Evolutionary conservation across 257 asterid genomes (phyloP).

Genomic region (Plectranthus barbatus): DNA sequence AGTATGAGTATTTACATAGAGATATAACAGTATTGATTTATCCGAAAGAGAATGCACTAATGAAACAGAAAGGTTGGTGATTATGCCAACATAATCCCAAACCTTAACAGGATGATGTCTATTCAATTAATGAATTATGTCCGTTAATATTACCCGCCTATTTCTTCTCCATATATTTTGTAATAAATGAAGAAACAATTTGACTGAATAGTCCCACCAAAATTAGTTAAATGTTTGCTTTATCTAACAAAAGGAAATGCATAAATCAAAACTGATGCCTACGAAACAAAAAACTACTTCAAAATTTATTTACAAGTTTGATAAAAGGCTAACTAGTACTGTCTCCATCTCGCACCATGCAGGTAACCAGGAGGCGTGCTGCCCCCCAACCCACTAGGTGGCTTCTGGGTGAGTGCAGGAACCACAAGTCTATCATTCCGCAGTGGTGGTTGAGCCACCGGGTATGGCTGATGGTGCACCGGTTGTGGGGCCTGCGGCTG

Average conservation of each 20-base stretch:
- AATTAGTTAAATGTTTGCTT: too few relatives aligned
- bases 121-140: too few relatives aligned
- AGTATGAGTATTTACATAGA: too few relatives aligned
- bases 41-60: too few relatives aligned
- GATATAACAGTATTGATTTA: too few relatives aligned
- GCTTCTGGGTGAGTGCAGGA: conserved; percentile 2
- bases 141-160: neutral
- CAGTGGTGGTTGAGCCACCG: conserved; percentile 17
- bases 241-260: neutral
- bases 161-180: too few relatives aligned
- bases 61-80: too few relatives aligned
- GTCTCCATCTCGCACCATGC: conserved; percentile 30
- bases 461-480: conserved; percentile 12
- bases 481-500: conserved; percentile 45
- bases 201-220: too few relatives aligned
- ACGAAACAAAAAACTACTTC: neutral
- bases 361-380: conserved; percentile 22
- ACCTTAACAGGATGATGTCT: too few relatives aligned
- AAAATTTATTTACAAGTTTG: conserved; percentile 24
- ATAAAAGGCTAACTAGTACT: conserved; percentile 8
- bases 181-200: too few relatives aligned
- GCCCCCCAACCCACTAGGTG: conserved; percentile 5
- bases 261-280: neutral
- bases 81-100: too few relatives aligned
- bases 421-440: conserved; percentile 2